Evolutionary conservation across 345 rosid genomes (phyloP).

Genomic region (Eucalyptus paniculata): DNA sequence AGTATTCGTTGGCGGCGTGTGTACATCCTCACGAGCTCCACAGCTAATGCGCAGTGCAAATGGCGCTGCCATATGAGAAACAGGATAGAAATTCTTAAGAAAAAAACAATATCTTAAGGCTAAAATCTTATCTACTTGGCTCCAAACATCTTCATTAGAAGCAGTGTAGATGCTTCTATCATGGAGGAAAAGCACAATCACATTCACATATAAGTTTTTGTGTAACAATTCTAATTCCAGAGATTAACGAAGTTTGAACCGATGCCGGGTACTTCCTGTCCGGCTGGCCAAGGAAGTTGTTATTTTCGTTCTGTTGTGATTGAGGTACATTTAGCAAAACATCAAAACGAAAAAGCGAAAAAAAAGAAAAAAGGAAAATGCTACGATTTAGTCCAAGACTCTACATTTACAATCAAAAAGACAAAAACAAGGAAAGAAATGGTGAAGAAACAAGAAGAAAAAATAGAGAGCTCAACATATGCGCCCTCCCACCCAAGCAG

Average conservation of each 20-base stretch:
- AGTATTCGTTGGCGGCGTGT: slow-evolving; percentile 59
- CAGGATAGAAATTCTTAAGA: background rate
- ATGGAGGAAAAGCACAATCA: background rate
- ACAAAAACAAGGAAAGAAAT: background rate
- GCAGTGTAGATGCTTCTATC: background rate
- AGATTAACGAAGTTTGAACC: background rate
- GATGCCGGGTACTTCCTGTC: background rate
- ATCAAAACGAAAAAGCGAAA: background rate
- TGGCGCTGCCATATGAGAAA: slow-evolving; percentile 39
- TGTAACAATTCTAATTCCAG: background rate
- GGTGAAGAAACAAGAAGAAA: background rate
- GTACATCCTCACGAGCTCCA: slow-evolving; percentile 58
- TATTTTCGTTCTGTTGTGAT: background rate
- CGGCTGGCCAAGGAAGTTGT: background rate
- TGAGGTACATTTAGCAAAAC: background rate
- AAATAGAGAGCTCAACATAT: background rate
- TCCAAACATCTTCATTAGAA: background rate
- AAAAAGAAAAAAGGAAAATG: background rate
- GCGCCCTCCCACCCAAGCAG: background rate
- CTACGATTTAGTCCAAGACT: background rate
- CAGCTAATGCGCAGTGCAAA: slow-evolving; percentile 90
- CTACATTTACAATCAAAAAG: background rate
- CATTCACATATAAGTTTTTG: background rate
- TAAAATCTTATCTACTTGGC: background rate
- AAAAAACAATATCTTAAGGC: background rate